These are phyloP conservation scores for Marvania coccoides DNA, from an alignment of 139 green algal genomes.

Conservation along the genomic window DNA sequence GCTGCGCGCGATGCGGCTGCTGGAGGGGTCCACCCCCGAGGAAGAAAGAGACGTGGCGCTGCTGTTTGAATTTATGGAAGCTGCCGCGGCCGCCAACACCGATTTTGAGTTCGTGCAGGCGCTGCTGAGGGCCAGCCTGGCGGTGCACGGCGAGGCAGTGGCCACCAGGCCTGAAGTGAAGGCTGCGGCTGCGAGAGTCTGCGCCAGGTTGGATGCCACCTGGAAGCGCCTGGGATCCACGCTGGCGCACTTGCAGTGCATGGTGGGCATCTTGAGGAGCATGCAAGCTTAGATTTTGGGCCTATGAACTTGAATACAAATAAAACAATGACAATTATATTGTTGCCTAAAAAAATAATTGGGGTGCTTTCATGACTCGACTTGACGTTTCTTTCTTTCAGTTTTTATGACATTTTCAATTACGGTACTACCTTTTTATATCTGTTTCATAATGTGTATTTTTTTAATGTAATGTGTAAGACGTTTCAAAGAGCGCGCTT, in stretches of 20 bases:
- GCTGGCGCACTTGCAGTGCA: constrained; percentile 60
- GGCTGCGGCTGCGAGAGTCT: constrained; percentile 20
- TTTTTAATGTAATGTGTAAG: no score
- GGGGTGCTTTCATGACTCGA: no score
- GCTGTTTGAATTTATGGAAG: constrained; percentile 58
- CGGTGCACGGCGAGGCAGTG: constrained; percentile 64
- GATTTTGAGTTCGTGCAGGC: constrained; percentile 81
- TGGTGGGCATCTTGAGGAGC: constrained; percentile 67
- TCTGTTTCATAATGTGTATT: no score
- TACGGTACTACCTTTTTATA: no score
- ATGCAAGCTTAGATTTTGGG: constrained; percentile 54
- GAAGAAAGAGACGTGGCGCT: constrained; percentile 44
- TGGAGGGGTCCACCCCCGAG: not conserved
- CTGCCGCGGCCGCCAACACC: constrained; percentile 31
- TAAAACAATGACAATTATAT: no score
- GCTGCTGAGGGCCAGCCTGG: constrained; percentile 24
- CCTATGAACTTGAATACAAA: no score
- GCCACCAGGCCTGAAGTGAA: constrained; percentile 34
- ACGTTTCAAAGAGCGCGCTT: no score
- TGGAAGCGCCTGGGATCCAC: constrained; percentile 63
- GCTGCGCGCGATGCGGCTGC: constrained; percentile 59
- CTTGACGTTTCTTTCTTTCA: no score
- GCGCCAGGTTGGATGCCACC: constrained; percentile 18
- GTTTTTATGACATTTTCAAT: no score
- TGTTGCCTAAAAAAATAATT: no score